A percentile compares a stretch with the other conserved stretches of the same genome.
Evolutionary conservation across 176 grass and related monocot species (phyloP).

Genomic region (Ananas comosus): DNA sequence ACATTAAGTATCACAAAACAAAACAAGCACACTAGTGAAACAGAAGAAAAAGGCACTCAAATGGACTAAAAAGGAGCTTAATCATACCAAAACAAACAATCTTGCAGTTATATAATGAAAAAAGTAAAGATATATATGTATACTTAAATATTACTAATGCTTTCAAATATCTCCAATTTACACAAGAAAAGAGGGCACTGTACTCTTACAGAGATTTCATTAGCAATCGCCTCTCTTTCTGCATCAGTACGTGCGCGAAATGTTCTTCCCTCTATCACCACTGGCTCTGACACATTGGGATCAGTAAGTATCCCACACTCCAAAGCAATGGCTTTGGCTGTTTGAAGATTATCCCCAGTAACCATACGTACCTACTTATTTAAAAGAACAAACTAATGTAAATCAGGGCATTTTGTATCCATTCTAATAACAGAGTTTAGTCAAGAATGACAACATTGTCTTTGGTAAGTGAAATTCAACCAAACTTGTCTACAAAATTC

Average conservation of each 20-base stretch:
- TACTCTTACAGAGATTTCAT: slow-evolving; percentile 55
- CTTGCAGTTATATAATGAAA: background rate
- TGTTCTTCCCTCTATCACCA: slow-evolving; percentile 63
- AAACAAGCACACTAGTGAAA: no score
- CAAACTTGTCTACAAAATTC: background rate
- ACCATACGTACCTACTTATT: slow-evolving; percentile 76
- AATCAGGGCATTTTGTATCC: background rate
- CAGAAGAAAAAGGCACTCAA: no score
- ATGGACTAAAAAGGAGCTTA: no score
- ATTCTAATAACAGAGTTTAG: no score
- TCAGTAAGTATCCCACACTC: slow-evolving; percentile 92
- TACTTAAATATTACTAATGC: background rate
- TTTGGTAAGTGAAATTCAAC: background rate
- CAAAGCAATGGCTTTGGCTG: slow-evolving; percentile 86
- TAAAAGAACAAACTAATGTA: background rate
- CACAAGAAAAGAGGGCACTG: background rate
- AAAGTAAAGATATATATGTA: background rate
- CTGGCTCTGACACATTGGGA: slow-evolving; percentile 51
- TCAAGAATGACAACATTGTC: no score
- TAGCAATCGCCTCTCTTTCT: slow-evolving; percentile 54
- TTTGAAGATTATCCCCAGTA: slow-evolving; percentile 92
- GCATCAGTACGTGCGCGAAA: slow-evolving; percentile 53
- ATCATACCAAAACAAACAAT: no score
- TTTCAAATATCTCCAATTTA: background rate
- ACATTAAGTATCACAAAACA: no score